Evolutionary conservation across 306 rosid species (phyloP).

Genomic region (Cicer pinnatifidum): DNA sequence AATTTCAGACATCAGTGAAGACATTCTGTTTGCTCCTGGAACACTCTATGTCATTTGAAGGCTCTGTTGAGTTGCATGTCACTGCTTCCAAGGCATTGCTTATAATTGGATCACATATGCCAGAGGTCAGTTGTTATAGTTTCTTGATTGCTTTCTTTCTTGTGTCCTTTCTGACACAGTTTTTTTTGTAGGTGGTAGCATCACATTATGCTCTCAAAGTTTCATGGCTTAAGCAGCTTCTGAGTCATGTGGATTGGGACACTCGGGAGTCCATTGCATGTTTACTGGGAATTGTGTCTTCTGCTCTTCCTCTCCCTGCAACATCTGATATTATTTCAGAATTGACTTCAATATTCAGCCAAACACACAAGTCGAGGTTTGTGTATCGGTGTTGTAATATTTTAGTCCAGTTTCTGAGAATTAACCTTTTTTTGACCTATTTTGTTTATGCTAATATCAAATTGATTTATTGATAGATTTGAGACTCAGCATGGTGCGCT

Average conservation of each 20-base stretch:
- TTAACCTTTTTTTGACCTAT: background rate
- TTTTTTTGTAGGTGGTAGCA: constrained; percentile 69
- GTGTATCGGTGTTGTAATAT: constrained; percentile 39
- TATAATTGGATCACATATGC: constrained; percentile 72
- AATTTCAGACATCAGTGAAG: constrained; percentile 62
- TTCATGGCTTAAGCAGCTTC: constrained; percentile 81
- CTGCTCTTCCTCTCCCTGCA: constrained; percentile 61
- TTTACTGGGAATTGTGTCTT: constrained; percentile 89
- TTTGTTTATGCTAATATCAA: constrained; percentile 40
- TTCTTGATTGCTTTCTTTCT: constrained; percentile 45
- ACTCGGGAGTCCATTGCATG: constrained; percentile 95
- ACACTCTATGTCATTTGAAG: constrained; percentile 89
- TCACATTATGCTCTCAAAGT: constrained; percentile 65
- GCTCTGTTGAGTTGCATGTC: constrained; percentile 87
- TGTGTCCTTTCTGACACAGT: constrained; percentile 43
- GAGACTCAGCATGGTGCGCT: constrained; percentile 89
- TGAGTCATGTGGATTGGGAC: constrained; percentile 82
- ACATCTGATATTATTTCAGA: constrained; percentile 63
- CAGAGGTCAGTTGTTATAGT: constrained; percentile 63
- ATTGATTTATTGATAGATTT: constrained; percentile 62
- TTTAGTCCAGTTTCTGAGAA: constrained; percentile 5
- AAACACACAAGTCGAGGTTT: constrained; percentile 70
- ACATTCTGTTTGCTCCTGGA: constrained; percentile 73
- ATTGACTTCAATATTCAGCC: constrained; percentile 64
- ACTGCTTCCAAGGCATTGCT: constrained; percentile 84